Percentiles rank a stretch among this genome's conserved stretches.
Conservation (phyloP, 176 grass and related monocot species). For the Oryza brachyantha region DNA sequence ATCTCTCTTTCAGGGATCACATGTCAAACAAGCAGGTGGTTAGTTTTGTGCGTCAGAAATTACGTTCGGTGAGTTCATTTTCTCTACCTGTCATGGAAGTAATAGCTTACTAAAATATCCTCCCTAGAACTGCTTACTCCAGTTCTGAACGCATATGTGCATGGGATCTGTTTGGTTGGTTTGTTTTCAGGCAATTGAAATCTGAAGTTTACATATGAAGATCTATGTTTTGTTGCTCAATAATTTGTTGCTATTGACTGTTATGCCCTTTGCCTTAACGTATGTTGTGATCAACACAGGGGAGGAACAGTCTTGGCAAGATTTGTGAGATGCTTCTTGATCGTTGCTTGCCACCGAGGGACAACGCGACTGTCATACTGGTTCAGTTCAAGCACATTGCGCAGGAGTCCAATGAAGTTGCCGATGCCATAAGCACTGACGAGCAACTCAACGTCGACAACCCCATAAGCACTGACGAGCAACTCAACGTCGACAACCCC, state of each 20-base stretch:
- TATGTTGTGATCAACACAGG: slow-evolving; percentile 13
- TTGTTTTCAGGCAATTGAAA: neutral
- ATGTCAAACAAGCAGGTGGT: neutral
- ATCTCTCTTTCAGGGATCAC: neutral
- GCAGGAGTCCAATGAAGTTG: neutral
- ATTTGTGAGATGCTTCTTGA: slow-evolving; percentile 8
- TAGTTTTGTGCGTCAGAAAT: neutral
- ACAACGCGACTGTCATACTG: neutral
- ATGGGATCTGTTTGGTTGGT: neutral
- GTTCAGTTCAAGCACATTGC: slow-evolving; percentile 7
- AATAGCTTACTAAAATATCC: neutral
- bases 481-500: neutral
- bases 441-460: neutral
- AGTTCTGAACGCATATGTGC: neutral
- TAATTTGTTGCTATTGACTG: neutral
- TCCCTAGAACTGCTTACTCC: neutral
- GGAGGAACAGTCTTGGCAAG: neutral
- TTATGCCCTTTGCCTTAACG: neutral
- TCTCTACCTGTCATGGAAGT: neutral
- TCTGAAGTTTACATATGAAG: neutral
- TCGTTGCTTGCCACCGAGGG: neutral
- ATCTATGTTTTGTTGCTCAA: neutral
- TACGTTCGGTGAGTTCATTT: slow-evolving; percentile 10
- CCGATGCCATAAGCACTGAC: no score
- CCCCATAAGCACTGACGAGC: no score